Conservation (phyloP, 2,329 filamentous ascomycete genomes). For the Metarhizium anisopliae region DNA sequence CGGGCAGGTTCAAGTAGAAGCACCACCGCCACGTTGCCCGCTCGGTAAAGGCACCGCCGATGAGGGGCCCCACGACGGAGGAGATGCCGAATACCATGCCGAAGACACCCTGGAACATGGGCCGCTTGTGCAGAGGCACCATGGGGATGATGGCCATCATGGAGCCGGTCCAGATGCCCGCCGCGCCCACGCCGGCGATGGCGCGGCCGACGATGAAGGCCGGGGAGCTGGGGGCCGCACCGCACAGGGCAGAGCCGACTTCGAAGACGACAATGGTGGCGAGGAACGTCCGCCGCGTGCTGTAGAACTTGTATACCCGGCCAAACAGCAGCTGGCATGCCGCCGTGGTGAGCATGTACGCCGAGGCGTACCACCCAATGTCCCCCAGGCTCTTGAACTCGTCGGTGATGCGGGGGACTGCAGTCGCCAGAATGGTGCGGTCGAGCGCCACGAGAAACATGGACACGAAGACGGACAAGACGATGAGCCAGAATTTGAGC, state of each 20-base stretch:
- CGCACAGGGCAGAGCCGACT: conserved; percentile 45
- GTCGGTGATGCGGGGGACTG: conserved; percentile 45
- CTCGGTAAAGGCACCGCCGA: conserved; percentile 45
- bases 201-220: conserved; percentile 48
- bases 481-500: conserved; percentile 45
- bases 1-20: conserved; percentile 50
- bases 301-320: conserved; percentile 45
- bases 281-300: conserved; percentile 39
- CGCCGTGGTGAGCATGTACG: conserved; percentile 51
- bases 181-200: conserved; percentile 46
- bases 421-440: conserved; percentile 47
- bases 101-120: conserved; percentile 47
- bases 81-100: conserved; percentile 46
- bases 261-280: conserved; percentile 42
- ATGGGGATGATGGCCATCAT: conserved; percentile 49
- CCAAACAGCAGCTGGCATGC: conserved; percentile 45
- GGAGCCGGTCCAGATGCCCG: conserved; percentile 48
- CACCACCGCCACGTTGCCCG: conserved; percentile 45
- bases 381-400: conserved; percentile 49
- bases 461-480: conserved; percentile 43
- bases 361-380: conserved; percentile 55
- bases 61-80: conserved; percentile 42
- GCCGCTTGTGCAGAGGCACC: conserved; percentile 51
- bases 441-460: conserved; percentile 50
- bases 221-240: conserved; percentile 41